phyloP scores from a whole-genome alignment of 495 filamentous ascomycete species.

The Neurospora sp. region DNA sequence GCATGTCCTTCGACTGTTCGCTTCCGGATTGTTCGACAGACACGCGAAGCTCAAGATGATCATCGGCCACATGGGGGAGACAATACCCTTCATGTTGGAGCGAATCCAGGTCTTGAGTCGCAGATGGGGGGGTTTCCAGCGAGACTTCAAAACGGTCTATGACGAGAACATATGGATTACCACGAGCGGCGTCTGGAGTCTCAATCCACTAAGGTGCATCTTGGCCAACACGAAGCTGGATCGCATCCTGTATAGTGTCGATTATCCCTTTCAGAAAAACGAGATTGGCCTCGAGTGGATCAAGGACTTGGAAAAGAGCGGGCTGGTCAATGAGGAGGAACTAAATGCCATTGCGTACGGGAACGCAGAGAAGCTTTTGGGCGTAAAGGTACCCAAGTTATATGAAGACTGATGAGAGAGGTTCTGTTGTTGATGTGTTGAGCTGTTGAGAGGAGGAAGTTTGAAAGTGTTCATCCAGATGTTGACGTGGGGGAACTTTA shows the following conservation, averaged over 20 bases:
- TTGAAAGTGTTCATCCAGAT: not conserved
- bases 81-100: slow-evolving; percentile 54
- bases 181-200: slow-evolving; percentile 51
- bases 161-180: slow-evolving; percentile 55
- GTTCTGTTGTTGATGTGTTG: not conserved
- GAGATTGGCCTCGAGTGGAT: slow-evolving; percentile 35
- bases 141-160: slow-evolving; percentile 48
- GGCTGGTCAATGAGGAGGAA: slow-evolving; percentile 39
- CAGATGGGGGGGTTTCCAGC: slow-evolving; percentile 36
- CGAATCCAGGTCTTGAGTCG: slow-evolving; percentile 45
- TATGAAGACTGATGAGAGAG: not conserved
- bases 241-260: slow-evolving; percentile 46
- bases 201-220: slow-evolving; percentile 42
- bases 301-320: slow-evolving; percentile 39
- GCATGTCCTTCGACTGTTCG: slow-evolving; percentile 24
- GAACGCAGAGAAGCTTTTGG: slow-evolving; percentile 46
- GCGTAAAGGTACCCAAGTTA: slow-evolving; percentile 4
- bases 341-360: slow-evolving; percentile 42
- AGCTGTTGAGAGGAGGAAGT: not conserved
- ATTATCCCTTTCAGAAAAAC: slow-evolving; percentile 48
- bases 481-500: too few relatives aligned
- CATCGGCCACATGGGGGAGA: slow-evolving; percentile 58
- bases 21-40: slow-evolving; percentile 36
- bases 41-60: slow-evolving; percentile 50
- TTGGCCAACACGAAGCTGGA: slow-evolving; percentile 40